Evolutionary conservation across 1,284 basidiomycete species (phyloP).

Genomic region (Clitocybe nebularis): DNA sequence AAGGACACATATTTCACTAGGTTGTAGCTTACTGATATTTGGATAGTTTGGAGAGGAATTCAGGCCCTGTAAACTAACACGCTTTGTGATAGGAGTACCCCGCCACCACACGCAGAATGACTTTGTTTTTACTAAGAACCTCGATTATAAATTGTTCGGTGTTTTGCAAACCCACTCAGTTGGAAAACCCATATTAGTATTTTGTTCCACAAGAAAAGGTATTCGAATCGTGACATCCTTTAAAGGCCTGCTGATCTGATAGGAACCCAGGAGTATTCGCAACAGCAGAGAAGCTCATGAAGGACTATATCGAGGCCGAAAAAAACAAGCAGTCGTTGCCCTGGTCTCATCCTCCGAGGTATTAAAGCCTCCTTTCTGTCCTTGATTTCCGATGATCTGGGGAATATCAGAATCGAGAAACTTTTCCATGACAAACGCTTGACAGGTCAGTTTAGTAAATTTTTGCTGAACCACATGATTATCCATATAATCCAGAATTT

Average conservation of each 20-base stretch:
- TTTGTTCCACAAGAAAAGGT: constrained; percentile 86
- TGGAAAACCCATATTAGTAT: constrained; percentile 81
- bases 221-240: constrained; percentile 2
- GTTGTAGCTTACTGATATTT: not conserved
- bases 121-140: constrained; percentile 68
- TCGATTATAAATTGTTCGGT: constrained; percentile 75
- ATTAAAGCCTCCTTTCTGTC: not conserved
- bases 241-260: not conserved
- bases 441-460: constrained; percentile 37
- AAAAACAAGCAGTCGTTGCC: constrained; percentile 51
- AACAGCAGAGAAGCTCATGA: constrained; percentile 73
- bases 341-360: constrained; percentile 60
- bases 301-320: constrained; percentile 62
- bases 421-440: constrained; percentile 62
- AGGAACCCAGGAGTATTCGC: constrained; percentile 49
- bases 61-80: constrained; percentile 78
- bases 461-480: not conserved
- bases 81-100: constrained; percentile 63
- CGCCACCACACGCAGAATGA: constrained; percentile 69
- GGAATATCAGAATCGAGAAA: constrained; percentile 11
- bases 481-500: constrained; percentile 38
- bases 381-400: not conserved
- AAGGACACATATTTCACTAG: constrained; percentile 7
- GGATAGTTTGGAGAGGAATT: constrained; percentile 87
- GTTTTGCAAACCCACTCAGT: constrained; percentile 66